Base-by-base conservation (phyloP, 164 flowering plant genomes). In the Taxillus chinensis region DNA sequence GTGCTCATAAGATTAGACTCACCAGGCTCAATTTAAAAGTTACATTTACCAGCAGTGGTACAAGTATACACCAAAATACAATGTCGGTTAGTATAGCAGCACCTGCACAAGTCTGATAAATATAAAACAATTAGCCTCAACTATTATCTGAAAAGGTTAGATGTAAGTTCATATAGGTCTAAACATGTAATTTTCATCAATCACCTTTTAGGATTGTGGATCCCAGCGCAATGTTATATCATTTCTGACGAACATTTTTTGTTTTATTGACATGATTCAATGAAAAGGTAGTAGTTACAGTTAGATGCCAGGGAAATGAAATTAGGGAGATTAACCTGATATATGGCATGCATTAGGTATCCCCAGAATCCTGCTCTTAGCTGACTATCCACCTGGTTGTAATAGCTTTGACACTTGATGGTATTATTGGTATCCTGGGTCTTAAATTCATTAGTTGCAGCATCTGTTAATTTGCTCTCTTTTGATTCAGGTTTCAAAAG, bases 21-120 rank as follows among this genome's bases (percentile, higher is more conserved):
- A 84, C 96, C 79, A 70, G 59, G 64, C 76, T 77, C 42, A 90
- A 74, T 43, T 64, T 65, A 55, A 84, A 78, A 43, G 68, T 71
- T 7, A 70, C 72, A 46, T 66, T 67, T 38, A 78, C 50, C 56
- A 75, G 64, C 70, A 87, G 83, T 48, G 96, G 96, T 57, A 88
- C 77, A 13, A 86, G 71, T 14, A 92, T 52, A 64, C 79, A 64
- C 98, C 98, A 92, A 72, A 89, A 89, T 11, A 92, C 87, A 17
- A 90, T 57, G 70, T 92, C 98, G 46, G 96, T 90, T 16, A 87
- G 78, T 68, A 92, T 41, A 39, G 78, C 84, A 60, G 96, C 96
- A 45, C 96, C 98, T 69, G 83, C 95, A 79, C 85, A 81, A 53
- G 80, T 81, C 95, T 90, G 82, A 68, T 55, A 54, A 16, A 42